Evolutionary conservation across 805 yeast species (phyloP).

Genomic region (Cyberlindnera mississippiensis): DNA sequence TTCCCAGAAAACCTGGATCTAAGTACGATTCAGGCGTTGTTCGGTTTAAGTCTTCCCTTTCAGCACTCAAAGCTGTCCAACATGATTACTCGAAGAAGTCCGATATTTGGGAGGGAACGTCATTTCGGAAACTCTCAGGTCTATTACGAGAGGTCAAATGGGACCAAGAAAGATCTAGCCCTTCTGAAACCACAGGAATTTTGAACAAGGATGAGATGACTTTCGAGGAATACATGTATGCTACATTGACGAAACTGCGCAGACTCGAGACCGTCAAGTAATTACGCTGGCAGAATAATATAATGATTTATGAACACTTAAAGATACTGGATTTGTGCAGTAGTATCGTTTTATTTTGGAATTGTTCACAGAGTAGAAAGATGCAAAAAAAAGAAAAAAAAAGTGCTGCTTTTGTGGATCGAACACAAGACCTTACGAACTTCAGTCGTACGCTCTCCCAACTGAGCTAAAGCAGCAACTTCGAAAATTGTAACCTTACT

Average conservation of each 20-base stretch:
- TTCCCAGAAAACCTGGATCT: constrained; percentile 12
- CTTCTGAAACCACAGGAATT: neutral
- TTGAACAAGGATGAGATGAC: constrained; percentile 12
- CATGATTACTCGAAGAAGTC: constrained; percentile 17
- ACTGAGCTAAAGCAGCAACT: constrained; percentile 31
- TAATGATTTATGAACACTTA: neutral
- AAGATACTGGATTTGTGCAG: too few species aligned
- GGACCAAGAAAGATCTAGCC: constrained; percentile 1
- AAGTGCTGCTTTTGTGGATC: constrained; percentile 65
- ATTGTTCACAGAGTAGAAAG: too few species aligned
- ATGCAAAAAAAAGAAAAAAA: constrained; percentile 11
- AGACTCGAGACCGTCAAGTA: neutral
- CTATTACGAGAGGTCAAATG: constrained; percentile 22
- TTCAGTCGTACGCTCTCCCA: constrained; percentile 34
- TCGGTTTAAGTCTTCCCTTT: constrained; percentile 3
- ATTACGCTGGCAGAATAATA: neutral
- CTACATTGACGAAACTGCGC: constrained; percentile 15
- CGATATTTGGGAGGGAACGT: constrained; percentile 20
- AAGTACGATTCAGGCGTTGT: constrained; percentile 20
- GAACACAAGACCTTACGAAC: constrained; percentile 83
- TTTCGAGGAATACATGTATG: constrained; percentile 16
- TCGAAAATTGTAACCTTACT: too few species aligned
- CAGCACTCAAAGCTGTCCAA: constrained; percentile 15
- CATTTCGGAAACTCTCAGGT: constrained; percentile 21
- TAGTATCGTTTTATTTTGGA: too few species aligned